Percentiles rank a stretch among this genome's conserved stretches.
These are phyloP conservation scores for Pholiota microspora DNA, from an alignment of 768 basidiomycete genomes.

Conservation along the genomic window DNA sequence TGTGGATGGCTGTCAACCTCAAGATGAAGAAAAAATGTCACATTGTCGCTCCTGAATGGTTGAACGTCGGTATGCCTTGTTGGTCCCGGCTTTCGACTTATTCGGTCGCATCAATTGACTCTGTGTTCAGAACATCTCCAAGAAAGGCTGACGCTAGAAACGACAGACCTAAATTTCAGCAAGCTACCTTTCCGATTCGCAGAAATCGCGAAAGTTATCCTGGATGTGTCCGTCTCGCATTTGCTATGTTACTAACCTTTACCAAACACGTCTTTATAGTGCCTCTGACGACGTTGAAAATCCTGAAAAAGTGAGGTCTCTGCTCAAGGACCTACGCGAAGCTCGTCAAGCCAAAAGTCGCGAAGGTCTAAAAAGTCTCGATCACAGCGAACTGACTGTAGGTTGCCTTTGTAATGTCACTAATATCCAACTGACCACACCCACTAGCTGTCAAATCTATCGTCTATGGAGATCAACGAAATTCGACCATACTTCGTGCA, in stretches of 20 bases:
- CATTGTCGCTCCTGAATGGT: conserved; percentile 88
- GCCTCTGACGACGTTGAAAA: conserved; percentile 88
- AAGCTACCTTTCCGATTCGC: conserved; percentile 84
- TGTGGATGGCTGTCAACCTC: conserved; percentile 95
- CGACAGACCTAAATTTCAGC: conserved; percentile 69
- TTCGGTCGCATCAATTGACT: neutral
- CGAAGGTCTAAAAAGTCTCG: conserved; percentile 76
- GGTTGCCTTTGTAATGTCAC: conserved; percentile 21
- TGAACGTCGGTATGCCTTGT: conserved; percentile 67
- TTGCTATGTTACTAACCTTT: neutral
- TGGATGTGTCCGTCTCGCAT: conserved; percentile 74
- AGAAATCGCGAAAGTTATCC: conserved; percentile 86
- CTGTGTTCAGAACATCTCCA: conserved; percentile 72
- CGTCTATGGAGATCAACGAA: conserved; percentile 92
- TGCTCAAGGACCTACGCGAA: conserved; percentile 95
- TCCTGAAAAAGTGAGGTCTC: conserved; percentile 77
- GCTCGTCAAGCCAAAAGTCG: conserved; percentile 93
- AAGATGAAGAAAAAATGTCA: conserved; percentile 95
- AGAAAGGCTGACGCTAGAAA: conserved; percentile 72
- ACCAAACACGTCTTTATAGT: conserved; percentile 35
- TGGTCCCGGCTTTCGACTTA: neutral
- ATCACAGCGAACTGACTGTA: conserved; percentile 81
- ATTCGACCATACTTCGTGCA: conserved; percentile 86
- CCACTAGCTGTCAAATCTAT: conserved; percentile 75
- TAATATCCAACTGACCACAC: neutral